Percentiles rank a stretch among this genome's conserved stretches.
Conservation (phyloP, 2,329 filamentous ascomycete species). For the Paecilomyces fulvus region DNA sequence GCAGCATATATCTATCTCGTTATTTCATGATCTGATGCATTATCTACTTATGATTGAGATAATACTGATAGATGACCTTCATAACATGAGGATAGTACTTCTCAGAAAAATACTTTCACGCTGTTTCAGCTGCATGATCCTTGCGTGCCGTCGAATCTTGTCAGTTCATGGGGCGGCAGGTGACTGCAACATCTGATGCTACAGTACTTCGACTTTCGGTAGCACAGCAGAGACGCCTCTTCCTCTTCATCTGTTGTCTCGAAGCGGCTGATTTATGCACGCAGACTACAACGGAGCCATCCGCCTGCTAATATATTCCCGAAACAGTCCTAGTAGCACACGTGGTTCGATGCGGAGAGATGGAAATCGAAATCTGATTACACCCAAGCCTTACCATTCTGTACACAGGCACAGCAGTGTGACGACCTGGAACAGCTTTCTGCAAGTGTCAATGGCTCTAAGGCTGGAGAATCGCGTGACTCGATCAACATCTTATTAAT, state of each 20-base stretch:
- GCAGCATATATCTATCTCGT: background rate
- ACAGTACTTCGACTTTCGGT: background rate
- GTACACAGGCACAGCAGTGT: background rate
- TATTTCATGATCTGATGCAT: background rate
- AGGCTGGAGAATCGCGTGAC: background rate
- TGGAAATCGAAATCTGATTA: background rate
- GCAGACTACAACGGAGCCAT: background rate
- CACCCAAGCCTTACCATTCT: background rate
- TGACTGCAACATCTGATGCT: background rate
- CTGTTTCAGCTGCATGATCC: background rate
- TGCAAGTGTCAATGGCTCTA: background rate
- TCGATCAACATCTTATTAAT: background rate
- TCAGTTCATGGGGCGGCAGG: background rate
- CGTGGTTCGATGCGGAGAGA: background rate
- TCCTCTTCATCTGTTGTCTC: background rate
- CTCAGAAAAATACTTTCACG: background rate
- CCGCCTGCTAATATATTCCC: background rate
- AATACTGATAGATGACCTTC: background rate
- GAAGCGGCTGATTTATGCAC: background rate
- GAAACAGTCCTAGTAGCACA: background rate
- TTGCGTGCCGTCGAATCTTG: background rate
- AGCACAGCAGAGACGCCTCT: background rate
- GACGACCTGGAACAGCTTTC: background rate
- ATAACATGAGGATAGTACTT: background rate
- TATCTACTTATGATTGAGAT: background rate